These are phyloP conservation scores for Cocos nucifera DNA, from an alignment of 176 grass and related monocot species.

Conservation along the genomic window DNA sequence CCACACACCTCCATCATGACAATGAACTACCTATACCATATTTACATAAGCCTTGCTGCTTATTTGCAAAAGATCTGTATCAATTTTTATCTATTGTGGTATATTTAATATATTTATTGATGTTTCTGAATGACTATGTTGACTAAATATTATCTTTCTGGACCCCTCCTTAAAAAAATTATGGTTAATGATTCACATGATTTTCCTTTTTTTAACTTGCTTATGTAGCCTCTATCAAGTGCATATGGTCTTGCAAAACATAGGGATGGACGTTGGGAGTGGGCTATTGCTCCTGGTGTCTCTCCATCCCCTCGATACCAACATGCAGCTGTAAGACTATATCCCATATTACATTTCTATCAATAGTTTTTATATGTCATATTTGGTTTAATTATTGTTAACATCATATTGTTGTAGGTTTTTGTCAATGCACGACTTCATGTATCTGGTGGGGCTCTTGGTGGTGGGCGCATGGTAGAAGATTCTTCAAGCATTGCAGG, in stretches of 20 bases:
- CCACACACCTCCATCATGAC: no score
- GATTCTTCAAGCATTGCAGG: conserved; percentile 99
- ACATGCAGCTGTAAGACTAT: conserved; percentile 83
- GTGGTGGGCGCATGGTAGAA: conserved; percentile 98
- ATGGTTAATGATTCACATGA: no score
- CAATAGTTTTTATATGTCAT: not conserved
- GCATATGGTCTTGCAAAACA: conserved; percentile 99
- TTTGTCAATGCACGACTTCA: conserved; percentile 99
- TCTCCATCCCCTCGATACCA: conserved; percentile 99
- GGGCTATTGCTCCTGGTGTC: conserved; percentile 98
- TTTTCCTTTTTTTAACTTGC: conserved; percentile 13
- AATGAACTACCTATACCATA: no score
- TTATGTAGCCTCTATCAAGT: conserved; percentile 76
- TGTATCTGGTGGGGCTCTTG: conserved; percentile 99
- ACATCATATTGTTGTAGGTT: conserved; percentile 37
- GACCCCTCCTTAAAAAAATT: no score
- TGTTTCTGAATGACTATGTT: no score
- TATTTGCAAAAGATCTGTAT: no score
- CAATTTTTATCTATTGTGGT: no score
- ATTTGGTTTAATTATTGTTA: not conserved
- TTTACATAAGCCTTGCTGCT: no score
- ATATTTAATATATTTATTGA: no score
- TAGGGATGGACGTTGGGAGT: conserved; percentile 98
- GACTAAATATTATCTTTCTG: no score
- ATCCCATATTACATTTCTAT: conserved; percentile 6